Evolutionary conservation across 2,329 filamentous ascomycete species (phyloP), one percentile per base, ranked within the genome.

Genomic region (Sporothrix pallida): DNA sequence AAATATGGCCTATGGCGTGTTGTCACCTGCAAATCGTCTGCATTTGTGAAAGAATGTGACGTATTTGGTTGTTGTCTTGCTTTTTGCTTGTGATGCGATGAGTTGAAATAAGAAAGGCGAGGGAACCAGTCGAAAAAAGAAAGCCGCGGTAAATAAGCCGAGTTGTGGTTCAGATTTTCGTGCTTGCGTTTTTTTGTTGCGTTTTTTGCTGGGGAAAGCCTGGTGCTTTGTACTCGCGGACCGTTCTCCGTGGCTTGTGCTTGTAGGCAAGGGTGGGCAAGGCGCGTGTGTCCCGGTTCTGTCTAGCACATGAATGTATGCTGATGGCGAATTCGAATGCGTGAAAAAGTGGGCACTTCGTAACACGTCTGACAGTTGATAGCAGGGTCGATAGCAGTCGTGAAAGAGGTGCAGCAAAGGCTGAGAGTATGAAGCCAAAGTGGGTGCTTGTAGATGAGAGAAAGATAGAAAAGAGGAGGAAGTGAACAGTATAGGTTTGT

Each of bases 1-100:
- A 37, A 31, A 44, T 5, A 60, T 8, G 20, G 62, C 62, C 71
- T 15, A 65, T 70, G 56, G 42, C 72, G 65, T 54, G 48, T 12
- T 65, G 67, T 73, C 72, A 73, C 54, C 72, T 73, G 72, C 50
- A 9, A 31, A 50, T 9, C 37, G 56, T 48, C 48, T 70, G 72
- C 72, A 73, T 73, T 65, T 63, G 72, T 2, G 63, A 44, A n/a
- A 17, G 44, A 15, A 56, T 56, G 52, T 12, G 52, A 20, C 20
- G 31, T 20, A 3, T 20, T 56, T 56, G 20, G 52, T 13, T 26
- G 52, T 9, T 23, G 52, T 56, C 44, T 62, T 26, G 42, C 12
- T 15, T 3, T 37, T 58, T 62, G 54, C 69, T 71, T 62, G 69
- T 71, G 69, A 71, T 63, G 44, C 26, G 44, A 63, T 12, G 26